These are phyloP conservation scores for Heritiera fomes DNA, from an alignment of 345 rosid species.

Conservation along the genomic window DNA sequence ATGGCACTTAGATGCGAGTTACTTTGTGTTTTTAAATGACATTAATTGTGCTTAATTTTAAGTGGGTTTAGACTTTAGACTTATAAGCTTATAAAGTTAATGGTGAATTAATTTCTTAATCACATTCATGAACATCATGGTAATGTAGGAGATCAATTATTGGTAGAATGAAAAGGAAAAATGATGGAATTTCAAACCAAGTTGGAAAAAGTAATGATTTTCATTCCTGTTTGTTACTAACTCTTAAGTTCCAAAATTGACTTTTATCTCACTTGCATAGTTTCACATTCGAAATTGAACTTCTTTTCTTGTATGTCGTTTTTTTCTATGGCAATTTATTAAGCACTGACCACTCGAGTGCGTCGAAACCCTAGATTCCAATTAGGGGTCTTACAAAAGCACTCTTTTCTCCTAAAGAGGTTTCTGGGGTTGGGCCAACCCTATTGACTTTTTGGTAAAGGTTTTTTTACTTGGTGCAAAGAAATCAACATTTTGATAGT, in stretches of 20 bases:
- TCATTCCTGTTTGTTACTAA: no score
- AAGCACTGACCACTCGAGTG: background rate
- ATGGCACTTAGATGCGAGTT: background rate
- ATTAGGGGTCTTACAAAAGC: background rate
- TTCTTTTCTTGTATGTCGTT: background rate
- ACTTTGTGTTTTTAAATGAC: background rate
- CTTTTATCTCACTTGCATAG: background rate
- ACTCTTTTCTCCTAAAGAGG: background rate
- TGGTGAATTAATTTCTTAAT: background rate
- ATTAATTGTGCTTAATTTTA: background rate
- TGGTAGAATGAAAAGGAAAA: background rate
- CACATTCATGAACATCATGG: background rate
- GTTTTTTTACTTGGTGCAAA: background rate
- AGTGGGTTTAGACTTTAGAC: slow-evolving; percentile 16
- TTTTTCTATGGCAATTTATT: background rate
- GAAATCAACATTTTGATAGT: background rate
- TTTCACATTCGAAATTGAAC: background rate
- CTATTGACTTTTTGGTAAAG: background rate
- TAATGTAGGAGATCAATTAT: background rate
- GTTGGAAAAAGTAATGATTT: background rate
- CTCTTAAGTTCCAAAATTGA: background rate
- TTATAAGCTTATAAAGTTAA: background rate
- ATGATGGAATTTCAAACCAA: background rate
- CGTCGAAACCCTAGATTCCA: background rate
- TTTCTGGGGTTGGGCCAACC: background rate